Evolutionary conservation across 441 rosid species (phyloP).

Genomic region (Macaranga tanarius): DNA sequence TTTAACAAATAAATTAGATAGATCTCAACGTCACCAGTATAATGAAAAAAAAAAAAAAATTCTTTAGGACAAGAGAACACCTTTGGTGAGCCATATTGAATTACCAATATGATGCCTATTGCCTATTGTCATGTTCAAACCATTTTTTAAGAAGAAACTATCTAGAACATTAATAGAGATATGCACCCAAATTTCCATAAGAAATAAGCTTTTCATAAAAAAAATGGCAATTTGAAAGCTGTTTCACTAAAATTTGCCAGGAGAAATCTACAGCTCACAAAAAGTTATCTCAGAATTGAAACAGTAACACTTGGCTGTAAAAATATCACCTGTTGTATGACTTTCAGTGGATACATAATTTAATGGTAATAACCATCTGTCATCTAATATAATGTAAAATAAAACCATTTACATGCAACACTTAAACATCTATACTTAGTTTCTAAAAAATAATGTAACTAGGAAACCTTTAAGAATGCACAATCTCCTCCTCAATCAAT

Average conservation of each 20-base stretch:
- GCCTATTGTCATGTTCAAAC: neutral
- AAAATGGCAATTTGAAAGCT: neutral
- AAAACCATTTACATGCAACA: neutral
- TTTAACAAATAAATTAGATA: neutral
- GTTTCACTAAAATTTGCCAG: neutral
- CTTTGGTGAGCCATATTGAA: neutral
- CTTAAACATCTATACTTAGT: too few relatives aligned
- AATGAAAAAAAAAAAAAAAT: neutral
- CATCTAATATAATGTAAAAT: neutral
- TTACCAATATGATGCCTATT: neutral
- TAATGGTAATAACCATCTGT: neutral
- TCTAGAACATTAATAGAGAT: neutral
- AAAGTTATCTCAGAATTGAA: neutral
- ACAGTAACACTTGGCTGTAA: too few relatives aligned
- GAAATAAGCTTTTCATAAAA: too few relatives aligned
- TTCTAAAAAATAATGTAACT: neutral
- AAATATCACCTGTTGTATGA: neutral
- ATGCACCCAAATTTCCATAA: neutral
- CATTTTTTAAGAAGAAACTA: too few relatives aligned
- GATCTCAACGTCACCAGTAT: neutral
- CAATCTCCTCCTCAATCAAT: neutral
- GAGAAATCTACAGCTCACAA: neutral
- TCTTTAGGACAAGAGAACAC: neutral
- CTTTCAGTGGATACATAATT: neutral
- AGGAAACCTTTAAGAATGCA: neutral